Conservation (phyloP, 2,329 filamentous ascomycete genomes). For the Epichloe elymi region DNA sequence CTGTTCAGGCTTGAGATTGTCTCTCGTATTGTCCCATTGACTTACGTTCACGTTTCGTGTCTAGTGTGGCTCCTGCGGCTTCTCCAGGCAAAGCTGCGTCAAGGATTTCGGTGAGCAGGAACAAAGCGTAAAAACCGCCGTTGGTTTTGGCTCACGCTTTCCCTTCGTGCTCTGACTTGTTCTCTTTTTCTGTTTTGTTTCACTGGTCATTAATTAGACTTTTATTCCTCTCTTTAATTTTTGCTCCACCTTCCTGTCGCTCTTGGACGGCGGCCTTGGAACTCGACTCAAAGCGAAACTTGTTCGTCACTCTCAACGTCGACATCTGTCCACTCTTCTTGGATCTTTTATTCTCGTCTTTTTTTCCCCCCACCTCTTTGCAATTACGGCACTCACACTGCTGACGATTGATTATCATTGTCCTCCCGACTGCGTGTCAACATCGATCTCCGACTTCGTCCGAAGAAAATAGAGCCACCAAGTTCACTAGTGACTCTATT, state of each 20-base stretch:
- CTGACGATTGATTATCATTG: not conserved
- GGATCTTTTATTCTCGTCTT: constrained; percentile 4
- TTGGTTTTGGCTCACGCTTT: not conserved
- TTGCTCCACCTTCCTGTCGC: not conserved
- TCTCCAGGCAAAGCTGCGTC: not conserved
- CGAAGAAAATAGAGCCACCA: not conserved
- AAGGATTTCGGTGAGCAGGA: not conserved
- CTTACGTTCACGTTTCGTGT: too few relatives aligned
- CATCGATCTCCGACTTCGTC: not conserved
- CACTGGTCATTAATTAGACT: not conserved
- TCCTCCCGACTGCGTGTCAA: not conserved
- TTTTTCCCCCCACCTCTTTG: not conserved
- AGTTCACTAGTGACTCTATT: not conserved
- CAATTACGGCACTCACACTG: not conserved
- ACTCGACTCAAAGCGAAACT: not conserved
- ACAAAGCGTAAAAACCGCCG: not conserved
- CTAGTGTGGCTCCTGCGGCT: not conserved
- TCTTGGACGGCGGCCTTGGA: not conserved
- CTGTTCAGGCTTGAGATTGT: not conserved
- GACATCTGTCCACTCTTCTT: not conserved
- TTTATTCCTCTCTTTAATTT: not conserved
- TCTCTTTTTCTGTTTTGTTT: not conserved
- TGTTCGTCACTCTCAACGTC: constrained; percentile 3
- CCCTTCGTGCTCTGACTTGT: not conserved
- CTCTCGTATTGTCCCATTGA: not conserved